Evolutionary conservation across 1,139 yeast species (phyloP).

Genomic region (Yamadazyma jaroonii): DNA sequence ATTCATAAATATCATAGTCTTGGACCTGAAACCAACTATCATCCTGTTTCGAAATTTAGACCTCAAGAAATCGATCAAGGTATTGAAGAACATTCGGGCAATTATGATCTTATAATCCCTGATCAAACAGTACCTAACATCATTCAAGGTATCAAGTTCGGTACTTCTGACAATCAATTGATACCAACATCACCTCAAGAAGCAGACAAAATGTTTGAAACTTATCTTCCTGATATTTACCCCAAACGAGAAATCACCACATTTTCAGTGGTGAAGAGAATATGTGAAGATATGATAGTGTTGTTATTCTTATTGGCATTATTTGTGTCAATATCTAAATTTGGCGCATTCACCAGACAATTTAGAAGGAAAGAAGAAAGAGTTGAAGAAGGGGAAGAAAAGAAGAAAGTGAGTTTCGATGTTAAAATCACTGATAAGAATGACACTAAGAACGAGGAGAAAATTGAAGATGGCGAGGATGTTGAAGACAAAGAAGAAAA

Average conservation of each 20-base stretch:
- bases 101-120: slow-evolving; percentile 9
- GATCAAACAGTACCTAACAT: slow-evolving; percentile 22
- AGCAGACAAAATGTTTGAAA: slow-evolving; percentile 7
- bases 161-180: slow-evolving; percentile 14
- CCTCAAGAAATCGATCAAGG: not conserved
- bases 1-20: slow-evolving; percentile 46
- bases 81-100: not conserved
- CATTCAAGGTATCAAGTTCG: slow-evolving; percentile 39
- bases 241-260: slow-evolving; percentile 1
- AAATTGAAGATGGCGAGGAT: slow-evolving; percentile 3
- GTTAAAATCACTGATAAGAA: not conserved
- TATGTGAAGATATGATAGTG: slow-evolving; percentile 51
- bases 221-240: slow-evolving; percentile 7
- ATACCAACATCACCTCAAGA: slow-evolving; percentile 11
- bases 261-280: slow-evolving; percentile 23
- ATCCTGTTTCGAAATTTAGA: slow-evolving; percentile 34
- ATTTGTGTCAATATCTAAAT: slow-evolving; percentile 35
- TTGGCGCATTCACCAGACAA: slow-evolving; percentile 22
- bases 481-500: slow-evolving; percentile 1
- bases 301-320: slow-evolving; percentile 29
- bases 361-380: not conserved
- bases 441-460: not conserved
- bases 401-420: not conserved
- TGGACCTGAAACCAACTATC: slow-evolving; percentile 31
- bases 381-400: not conserved